Evolutionary conservation across 2,329 filamentous ascomycete genomes (phyloP), one percentile per base, ranked within the genome.

Genomic region (Apiospora aurea): DNA sequence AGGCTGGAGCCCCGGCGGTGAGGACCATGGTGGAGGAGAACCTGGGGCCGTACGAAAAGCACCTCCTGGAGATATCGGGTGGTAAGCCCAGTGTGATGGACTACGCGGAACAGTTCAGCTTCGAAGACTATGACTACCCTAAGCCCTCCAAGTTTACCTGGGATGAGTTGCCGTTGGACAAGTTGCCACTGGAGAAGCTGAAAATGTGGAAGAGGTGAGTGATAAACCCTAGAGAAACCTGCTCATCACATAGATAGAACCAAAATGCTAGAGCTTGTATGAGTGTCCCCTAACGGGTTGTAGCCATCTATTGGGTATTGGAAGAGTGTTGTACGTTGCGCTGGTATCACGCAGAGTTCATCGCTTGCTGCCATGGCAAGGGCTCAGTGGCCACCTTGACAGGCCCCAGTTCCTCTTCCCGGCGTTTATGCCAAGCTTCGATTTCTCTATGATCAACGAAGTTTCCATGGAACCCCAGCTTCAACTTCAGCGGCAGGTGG

Each of bases 1-100:
- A 86, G 70, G 75, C 76, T 26, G 76, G 81, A 2, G 85, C 85
- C 10, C 85, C 85, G 2, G 75, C 75, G 13, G 78, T 82, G 73
- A 79, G 80, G 34, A 80, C 83, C 41, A 81, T 90, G 82, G 80
- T 86, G 5, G 88, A 90, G 75, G 88, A 89, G 76, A 84, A 81
- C 5, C 75, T 90, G 4, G 87, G 87, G 0, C 87, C 85, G 1
- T 89, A 85, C 77, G 87, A 90, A 77, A 78, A 83, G 67, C 84
- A 85, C 72, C 73, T 89, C 21, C 76, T 89, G 18, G 78, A 82
- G 57, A 71, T 88, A 74, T 81, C 85, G 24, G 82, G 82, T 0
- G 85, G 86, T 0, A 78, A 76, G 18, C 82, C 85, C 4, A 84
- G 85, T 64, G 82, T 87, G 4, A 83, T 79, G 72, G 78, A 82